Evolutionary conservation across 768 basidiomycete species (phyloP), one percentile per base, ranked within the genome.

Genomic region (Tephrocybe sp.): DNA sequence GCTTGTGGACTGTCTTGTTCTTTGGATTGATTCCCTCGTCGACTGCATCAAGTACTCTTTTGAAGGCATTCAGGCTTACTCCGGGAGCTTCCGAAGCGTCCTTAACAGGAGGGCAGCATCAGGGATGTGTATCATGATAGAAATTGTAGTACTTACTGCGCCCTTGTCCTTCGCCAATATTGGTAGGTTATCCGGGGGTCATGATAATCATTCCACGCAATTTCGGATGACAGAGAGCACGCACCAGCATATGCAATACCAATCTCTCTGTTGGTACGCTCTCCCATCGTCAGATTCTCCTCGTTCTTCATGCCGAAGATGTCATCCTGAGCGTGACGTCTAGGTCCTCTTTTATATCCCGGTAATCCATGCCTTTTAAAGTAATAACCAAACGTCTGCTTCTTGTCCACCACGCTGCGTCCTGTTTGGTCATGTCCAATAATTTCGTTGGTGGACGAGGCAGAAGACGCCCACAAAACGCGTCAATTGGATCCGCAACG

Each of bases 31-130:
- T 25, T 36, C 36, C 31, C 32, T 45, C 16, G 12, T 9, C 32
- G 16, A 12, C 3, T 6, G 28, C 2, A n/a, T n/a, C n/a, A n/a
- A n/a, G 16, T n/a, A n/a, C n/a, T n/a, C n/a, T n/a, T 15, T 5
- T 12, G 32, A 34, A 34, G 32, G 15, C 5, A 34, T 34, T 12
- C 11, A 7, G 32, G 22, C 42, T 30, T 31, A 21, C 42, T 12
- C 30, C 42, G 19, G 27, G 42, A 31, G 42, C 42, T 44, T 32
- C 42, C 18, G 21, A 44, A 11, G 28, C 28, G 42, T 44, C 42
- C 42, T 44, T 32, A 6, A 31, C 42, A 8, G 42, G 42, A 32
- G 42, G 30, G 15, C 9, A 19, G 3, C n/a, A 28, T 19, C 9
- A 32, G 18, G n/a, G 18, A 32, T 9, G 25, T n/a, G n/a, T n/a